Evolutionary conservation across 1,139 yeast genomes (phyloP), one percentile per base, ranked within the genome.

Genomic region (Protomyces lactucae-debilis): DNA sequence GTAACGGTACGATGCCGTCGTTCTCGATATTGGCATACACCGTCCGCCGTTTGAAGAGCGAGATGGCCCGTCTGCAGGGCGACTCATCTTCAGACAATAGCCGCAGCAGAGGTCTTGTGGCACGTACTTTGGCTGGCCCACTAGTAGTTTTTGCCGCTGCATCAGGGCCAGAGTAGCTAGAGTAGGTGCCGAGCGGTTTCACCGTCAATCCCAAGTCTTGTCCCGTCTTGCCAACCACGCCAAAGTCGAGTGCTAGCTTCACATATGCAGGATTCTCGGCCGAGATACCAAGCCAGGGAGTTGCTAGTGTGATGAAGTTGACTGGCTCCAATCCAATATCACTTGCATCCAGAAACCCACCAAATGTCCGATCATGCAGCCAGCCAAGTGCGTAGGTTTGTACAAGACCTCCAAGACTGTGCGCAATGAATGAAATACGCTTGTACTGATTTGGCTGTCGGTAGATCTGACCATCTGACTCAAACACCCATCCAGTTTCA

Each of bases 381-480:
- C 90, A 90, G 0, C 97, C 96, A 54, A 93, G 82, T 1, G 98
- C 95, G 78, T 90, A 93, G 0, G 95, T 84, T 75, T 93, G 98
- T 2, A 88, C 86, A 54, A 89, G 78, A 0, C 99, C 99, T 39
- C 99, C 99, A 39, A 93, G 77, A 0, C 98, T 92, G 75, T 93
- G 99, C 0, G 93, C 96, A 43, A 95, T 79, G 71, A 93, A 92
- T 0, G 98, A 91, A 2, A 93, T 85, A 70, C 83, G 85, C 0
- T 74, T 73, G 1, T 87, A 82, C 55, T 60, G 61, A 32, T 52
- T 55, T 14, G 54, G 52, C 9, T 3, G 43, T 21, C 60, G 46
- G 16, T 16, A 16, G 21, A 39, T 56, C 21, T 53, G 40, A 3
- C 43, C 45, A 23, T 63, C 55, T 23, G 52, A 32, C 8, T 40